phyloP scores from a whole-genome alignment of 1,284 basidiomycete species.

The Ustilago tritici region DNA sequence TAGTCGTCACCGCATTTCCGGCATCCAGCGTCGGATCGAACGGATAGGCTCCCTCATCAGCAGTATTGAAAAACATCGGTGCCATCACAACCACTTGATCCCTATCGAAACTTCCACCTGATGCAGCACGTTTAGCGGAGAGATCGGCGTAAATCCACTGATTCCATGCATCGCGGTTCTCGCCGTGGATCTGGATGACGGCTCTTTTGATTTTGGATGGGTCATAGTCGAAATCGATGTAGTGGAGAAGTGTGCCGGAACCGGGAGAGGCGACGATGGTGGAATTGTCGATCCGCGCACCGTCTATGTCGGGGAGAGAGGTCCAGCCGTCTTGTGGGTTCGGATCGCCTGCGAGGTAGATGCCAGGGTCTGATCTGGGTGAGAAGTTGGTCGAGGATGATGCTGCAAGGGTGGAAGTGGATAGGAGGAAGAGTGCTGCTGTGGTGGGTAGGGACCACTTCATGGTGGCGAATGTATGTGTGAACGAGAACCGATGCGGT shows the following conservation, averaged over 20 bases:
- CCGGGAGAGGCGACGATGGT: constrained; percentile 49
- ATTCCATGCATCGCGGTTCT: constrained; percentile 65
- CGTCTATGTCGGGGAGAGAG: constrained; percentile 44
- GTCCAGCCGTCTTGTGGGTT: constrained; percentile 49
- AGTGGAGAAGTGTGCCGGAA: constrained; percentile 47
- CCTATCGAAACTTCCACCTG: constrained; percentile 46
- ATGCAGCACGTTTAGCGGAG: constrained; percentile 42
- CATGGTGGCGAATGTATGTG: not conserved
- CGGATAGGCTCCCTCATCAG: constrained; percentile 59
- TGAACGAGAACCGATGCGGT: not conserved
- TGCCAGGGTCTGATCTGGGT: constrained; percentile 43
- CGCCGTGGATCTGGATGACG: constrained; percentile 63
- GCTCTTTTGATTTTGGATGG: constrained; percentile 56
- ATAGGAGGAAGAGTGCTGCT: not conserved
- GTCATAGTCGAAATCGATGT: constrained; percentile 53
- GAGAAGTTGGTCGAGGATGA: not conserved
- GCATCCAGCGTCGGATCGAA: constrained; percentile 27
- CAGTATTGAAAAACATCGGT: constrained; percentile 57
- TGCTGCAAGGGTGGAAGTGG: not conserved
- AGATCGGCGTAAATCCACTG: constrained; percentile 62
- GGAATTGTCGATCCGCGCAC: constrained; percentile 57
- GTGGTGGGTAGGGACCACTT: not conserved
- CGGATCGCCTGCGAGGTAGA: constrained; percentile 44
- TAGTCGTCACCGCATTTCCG: constrained; percentile 7
- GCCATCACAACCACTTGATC: constrained; percentile 63